A percentile compares a stretch with the other conserved stretches of the same genome.
Evolutionary conservation across 306 rosid species (phyloP).

Genomic region (Dryas octopetala): DNA sequence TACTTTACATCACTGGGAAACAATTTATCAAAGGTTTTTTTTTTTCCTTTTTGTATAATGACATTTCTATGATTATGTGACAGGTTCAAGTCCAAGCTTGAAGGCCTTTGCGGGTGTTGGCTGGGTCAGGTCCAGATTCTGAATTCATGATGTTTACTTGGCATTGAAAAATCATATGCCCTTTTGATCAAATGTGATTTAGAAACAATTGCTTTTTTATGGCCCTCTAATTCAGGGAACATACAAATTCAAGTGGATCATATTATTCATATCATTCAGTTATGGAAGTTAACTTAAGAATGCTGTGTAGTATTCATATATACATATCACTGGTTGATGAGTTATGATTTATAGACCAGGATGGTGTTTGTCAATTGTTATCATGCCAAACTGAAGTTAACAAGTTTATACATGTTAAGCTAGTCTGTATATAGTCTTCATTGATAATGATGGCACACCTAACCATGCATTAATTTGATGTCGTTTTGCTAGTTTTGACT

Average conservation of each 20-base stretch:
- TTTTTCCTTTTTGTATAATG: neutral
- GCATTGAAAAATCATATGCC: neutral
- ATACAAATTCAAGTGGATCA: neutral
- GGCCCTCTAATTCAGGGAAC: constrained; percentile 1
- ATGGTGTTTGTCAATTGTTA: neutral
- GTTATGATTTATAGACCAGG: neutral
- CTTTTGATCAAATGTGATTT: constrained; percentile 5
- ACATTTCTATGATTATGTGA: neutral
- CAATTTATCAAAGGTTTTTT: no score
- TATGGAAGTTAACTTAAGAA: neutral
- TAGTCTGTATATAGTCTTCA: neutral
- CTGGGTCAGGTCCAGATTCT: neutral
- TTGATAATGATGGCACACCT: neutral
- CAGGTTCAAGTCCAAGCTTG: constrained; percentile 1
- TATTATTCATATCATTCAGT: neutral
- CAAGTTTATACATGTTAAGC: neutral
- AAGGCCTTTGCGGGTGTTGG: neutral
- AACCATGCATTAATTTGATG: constrained; percentile 4
- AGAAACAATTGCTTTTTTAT: neutral
- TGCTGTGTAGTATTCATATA: neutral
- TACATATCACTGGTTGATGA: neutral
- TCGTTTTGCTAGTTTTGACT: neutral
- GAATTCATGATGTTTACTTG: neutral
- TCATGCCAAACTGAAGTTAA: neutral
- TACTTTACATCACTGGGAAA: no score